A percentile compares a stretch with the other conserved stretches of the same genome.
phyloP scores from a whole-genome alignment of 1,139 yeast species.

The Yamadazyma blattariae region DNA sequence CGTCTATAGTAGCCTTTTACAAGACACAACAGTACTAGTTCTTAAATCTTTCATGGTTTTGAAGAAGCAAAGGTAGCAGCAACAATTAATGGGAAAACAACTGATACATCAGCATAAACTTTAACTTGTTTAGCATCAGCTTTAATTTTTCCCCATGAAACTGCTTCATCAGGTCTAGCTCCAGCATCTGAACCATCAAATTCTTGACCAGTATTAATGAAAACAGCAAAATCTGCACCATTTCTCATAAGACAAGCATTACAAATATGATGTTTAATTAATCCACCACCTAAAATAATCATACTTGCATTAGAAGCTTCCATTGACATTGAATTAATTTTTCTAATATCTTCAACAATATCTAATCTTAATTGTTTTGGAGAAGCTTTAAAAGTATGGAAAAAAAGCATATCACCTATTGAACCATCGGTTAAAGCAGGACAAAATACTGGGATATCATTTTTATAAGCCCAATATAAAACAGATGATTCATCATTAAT shows the following conservation, averaged over 20 bases:
- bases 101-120: constrained; percentile 94
- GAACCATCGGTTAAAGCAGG: constrained; percentile 98
- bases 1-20: too few species aligned
- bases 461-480: constrained; percentile 96
- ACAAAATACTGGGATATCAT: constrained; percentile 92
- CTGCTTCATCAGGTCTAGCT: constrained; percentile 98
- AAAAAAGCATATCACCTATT: constrained; percentile 96
- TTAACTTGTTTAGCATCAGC: constrained; percentile 89
- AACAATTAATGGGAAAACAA: constrained; percentile 92
- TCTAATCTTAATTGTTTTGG: constrained; percentile 88
- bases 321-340: constrained; percentile 90
- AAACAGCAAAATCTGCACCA: constrained; percentile 98
- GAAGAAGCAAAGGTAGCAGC: constrained; percentile 90
- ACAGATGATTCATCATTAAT: constrained; percentile 93
- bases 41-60: too few species aligned
- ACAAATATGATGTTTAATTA: constrained; percentile 94
- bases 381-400: constrained; percentile 94
- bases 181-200: constrained; percentile 99
- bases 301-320: constrained; percentile 95
- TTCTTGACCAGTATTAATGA: constrained; percentile 96
- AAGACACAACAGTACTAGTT: too few species aligned
- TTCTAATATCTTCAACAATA: constrained; percentile 89
- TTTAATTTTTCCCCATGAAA: constrained; percentile 98
- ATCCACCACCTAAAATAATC: constrained; percentile 95
- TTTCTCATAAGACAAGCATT: constrained; percentile 98